Conservation (phyloP, 371 early-diverging fungal genomes). For the Rhizopus arrhizus region DNA sequence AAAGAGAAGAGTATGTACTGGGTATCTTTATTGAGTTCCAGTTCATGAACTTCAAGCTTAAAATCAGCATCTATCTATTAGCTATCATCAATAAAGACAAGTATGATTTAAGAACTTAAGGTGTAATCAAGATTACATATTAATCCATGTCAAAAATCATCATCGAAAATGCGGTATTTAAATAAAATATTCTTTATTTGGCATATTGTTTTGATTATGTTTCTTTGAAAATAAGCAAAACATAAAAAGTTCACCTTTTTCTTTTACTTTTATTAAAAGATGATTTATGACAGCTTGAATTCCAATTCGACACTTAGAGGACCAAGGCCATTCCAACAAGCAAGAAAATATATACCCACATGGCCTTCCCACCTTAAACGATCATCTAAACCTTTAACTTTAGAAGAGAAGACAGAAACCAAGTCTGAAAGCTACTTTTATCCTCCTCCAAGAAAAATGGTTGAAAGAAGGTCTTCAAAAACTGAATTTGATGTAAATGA, state of each 20-base stretch:
- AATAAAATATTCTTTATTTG: background rate
- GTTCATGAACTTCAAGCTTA: too few relatives aligned
- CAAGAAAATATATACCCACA: background rate
- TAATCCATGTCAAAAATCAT: too few relatives aligned
- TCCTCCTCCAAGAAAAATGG: slow-evolving; percentile 12
- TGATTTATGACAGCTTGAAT: background rate
- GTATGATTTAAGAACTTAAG: too few relatives aligned
- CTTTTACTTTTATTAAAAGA: background rate
- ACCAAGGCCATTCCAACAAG: slow-evolving; percentile 3
- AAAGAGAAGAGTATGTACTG: too few relatives aligned
- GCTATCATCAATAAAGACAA: too few relatives aligned
- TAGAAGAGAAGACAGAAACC: background rate
- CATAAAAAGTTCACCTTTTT: background rate
- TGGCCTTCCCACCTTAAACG: background rate
- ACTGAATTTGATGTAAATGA: slow-evolving; percentile 6
- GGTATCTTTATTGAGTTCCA: too few relatives aligned
- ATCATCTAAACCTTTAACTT: background rate
- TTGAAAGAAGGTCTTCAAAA: slow-evolving; percentile 21
- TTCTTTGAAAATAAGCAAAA: background rate
- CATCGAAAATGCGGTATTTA: background rate
- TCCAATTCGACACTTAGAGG: background rate
- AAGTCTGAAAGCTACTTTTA: slow-evolving; percentile 2
- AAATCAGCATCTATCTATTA: too few relatives aligned
- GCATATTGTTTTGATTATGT: background rate
- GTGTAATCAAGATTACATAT: too few relatives aligned